Conservation (phyloP, 805 yeast species). For the Wickerhamiella sergipiensis region DNA sequence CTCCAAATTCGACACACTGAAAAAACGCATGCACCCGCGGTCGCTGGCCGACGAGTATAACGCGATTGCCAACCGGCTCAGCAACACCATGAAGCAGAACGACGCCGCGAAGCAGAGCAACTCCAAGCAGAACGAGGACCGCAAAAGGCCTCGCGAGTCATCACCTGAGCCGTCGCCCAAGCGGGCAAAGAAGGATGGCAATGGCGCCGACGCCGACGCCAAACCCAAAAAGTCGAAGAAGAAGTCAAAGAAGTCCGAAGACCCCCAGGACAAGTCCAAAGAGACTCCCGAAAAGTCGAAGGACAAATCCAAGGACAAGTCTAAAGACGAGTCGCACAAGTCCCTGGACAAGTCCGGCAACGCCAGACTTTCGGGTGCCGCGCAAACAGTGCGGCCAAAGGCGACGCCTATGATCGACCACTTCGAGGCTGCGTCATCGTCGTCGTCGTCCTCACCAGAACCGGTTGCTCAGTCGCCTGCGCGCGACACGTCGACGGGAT, state of each 20-base stretch:
- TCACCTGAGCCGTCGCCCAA: neutral
- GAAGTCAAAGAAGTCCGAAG: neutral
- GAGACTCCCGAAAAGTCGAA: too few species aligned
- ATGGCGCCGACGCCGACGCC: neutral
- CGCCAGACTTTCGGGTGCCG: neutral
- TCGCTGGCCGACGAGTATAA: neutral
- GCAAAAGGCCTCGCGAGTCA: neutral
- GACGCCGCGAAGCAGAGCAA: neutral
- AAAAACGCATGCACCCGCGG: neutral
- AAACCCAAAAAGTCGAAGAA: neutral
- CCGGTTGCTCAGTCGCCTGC: neutral
- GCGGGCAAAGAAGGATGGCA: neutral
- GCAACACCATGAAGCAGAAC: neutral
- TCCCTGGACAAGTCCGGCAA: neutral
- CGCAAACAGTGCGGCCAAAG: neutral
- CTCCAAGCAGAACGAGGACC: neutral
- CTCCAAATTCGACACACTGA: neutral
- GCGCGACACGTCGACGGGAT: neutral
- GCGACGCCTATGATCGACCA: neutral
- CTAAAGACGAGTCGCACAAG: neutral
- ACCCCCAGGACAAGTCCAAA: neutral
- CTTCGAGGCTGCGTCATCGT: slow-evolving; percentile 1
- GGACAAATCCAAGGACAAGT: neutral
- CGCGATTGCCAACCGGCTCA: neutral
- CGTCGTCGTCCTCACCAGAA: neutral